Percentiles rank a stretch among this genome's conserved stretches.
Evolutionary conservation across 768 basidiomycete species (phyloP).

Genomic region (Crucibulum laeve): DNA sequence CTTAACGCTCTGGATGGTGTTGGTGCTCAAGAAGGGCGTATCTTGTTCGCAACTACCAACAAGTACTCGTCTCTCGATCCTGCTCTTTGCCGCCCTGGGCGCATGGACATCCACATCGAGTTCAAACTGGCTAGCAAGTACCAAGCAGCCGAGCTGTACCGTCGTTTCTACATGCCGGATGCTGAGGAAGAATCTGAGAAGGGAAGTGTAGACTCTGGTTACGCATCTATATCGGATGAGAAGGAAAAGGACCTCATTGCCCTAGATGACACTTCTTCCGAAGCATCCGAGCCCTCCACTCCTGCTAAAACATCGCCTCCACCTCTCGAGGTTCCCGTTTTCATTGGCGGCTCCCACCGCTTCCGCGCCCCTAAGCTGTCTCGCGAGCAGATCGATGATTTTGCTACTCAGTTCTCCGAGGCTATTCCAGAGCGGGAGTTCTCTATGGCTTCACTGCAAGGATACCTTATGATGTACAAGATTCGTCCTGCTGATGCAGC

Average conservation of each 20-base stretch:
- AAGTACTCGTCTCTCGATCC: constrained; percentile 66
- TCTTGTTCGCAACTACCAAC: constrained; percentile 75
- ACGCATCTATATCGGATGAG: too few relatives aligned
- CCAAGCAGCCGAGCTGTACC: constrained; percentile 65
- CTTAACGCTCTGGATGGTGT: constrained; percentile 80
- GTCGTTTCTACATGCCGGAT: constrained; percentile 59
- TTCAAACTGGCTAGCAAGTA: constrained; percentile 70
- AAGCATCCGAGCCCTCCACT: not conserved
- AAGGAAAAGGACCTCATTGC: constrained; percentile 14
- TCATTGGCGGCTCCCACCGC: constrained; percentile 20
- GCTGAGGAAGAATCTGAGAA: constrained; percentile 10
- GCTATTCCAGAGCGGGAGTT: constrained; percentile 44
- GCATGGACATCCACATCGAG: constrained; percentile 77
- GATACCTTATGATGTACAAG: constrained; percentile 71
- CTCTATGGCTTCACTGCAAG: constrained; percentile 48
- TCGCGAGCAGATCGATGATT: constrained; percentile 27
- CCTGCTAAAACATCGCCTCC: constrained; percentile 7
- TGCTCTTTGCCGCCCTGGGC: constrained; percentile 72
- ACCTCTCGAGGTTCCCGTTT: constrained; percentile 2
- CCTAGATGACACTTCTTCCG: constrained; percentile 14
- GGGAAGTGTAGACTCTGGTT: constrained; percentile 16
- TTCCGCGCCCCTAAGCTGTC: constrained; percentile 37
- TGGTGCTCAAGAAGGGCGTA: constrained; percentile 77
- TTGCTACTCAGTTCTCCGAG: constrained; percentile 54
- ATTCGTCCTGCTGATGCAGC: constrained; percentile 53